Percentiles rank a stretch among this genome's conserved stretches.
These are phyloP conservation scores for Fulvia fulva DNA, from an alignment of 2,329 filamentous ascomycete species.

Conservation along the genomic window DNA sequence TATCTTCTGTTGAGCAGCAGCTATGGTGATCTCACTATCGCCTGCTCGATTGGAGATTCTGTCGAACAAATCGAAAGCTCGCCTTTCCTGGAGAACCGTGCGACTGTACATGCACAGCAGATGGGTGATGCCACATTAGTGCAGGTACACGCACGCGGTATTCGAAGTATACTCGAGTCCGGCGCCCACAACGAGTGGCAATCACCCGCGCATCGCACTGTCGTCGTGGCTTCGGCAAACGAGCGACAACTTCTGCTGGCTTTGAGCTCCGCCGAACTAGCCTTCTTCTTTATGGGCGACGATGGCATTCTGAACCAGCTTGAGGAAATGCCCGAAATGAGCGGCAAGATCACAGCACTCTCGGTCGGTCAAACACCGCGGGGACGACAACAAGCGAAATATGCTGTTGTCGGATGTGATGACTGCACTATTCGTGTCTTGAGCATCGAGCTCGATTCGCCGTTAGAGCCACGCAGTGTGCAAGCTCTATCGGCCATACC, in stretches of 20 bases:
- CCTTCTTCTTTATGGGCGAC: constrained; percentile 95
- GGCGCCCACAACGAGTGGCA: constrained; percentile 87
- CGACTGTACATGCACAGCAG: constrained; percentile 88
- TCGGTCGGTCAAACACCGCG: constrained; percentile 90
- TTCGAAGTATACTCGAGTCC: constrained; percentile 77
- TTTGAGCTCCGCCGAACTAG: constrained; percentile 90
- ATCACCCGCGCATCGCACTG: constrained; percentile 86
- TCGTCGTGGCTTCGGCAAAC: constrained; percentile 91
- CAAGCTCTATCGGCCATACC: constrained; percentile 89
- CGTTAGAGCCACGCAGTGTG: constrained; percentile 87
- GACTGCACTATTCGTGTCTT: constrained; percentile 88
- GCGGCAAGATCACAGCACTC: constrained; percentile 89
- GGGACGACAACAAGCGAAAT: constrained; percentile 82
- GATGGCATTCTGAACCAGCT: constrained; percentile 76
- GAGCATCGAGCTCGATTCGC: constrained; percentile 58
- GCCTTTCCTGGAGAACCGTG: constrained; percentile 81
- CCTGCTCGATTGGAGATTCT: constrained; percentile 92
- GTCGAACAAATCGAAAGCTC: constrained; percentile 95
- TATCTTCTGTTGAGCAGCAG: constrained; percentile 76
- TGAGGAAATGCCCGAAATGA: constrained; percentile 89
- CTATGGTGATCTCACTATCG: constrained; percentile 60
- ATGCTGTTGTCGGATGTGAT: constrained; percentile 92
- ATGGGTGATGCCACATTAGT: constrained; percentile 89
- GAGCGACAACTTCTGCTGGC: constrained; percentile 89
- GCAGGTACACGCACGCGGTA: constrained; percentile 94